phyloP scores from a whole-genome alignment of 306 rosid genomes.

The Prunus padus region DNA sequence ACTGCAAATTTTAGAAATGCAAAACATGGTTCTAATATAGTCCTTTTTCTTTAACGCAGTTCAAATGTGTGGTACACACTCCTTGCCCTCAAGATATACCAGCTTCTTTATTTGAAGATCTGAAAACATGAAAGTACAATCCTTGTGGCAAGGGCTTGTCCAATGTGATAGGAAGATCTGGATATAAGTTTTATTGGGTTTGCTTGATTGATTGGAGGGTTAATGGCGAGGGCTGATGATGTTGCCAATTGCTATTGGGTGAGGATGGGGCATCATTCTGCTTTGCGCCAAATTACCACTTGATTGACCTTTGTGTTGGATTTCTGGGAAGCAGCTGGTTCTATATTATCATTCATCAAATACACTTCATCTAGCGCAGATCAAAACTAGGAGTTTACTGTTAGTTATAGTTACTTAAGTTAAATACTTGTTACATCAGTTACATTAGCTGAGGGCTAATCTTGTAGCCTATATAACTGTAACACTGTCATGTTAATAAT shows the following conservation, averaged over 20 bases:
- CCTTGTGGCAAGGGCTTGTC: not conserved
- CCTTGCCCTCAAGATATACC: conserved; percentile 78
- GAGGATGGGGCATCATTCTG: not conserved
- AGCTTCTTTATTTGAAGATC: conserved; percentile 49
- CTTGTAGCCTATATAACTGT: no score
- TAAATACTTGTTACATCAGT: no score
- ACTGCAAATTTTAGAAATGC: not conserved
- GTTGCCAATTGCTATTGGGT: not conserved
- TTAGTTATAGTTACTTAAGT: no score
- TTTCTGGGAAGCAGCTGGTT: not conserved
- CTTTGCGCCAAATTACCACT: not conserved
- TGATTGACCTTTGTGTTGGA: not conserved
- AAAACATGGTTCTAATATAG: conserved; percentile 18
- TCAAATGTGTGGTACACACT: conserved; percentile 61
- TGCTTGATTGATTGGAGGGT: not conserved
- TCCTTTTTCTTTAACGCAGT: conserved; percentile 42
- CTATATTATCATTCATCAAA: not conserved
- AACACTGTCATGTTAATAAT: no score
- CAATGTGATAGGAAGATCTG: not conserved
- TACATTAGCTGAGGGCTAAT: no score
- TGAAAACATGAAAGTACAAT: conserved; percentile 11
- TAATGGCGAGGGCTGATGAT: not conserved
- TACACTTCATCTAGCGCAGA: not conserved
- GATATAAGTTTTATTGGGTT: not conserved
- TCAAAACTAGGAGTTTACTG: no score